Percentiles rank a stretch among this genome's conserved stretches.
Evolutionary conservation across 2,329 filamentous ascomycete species (phyloP).

Genomic region (Penicillium sp.): DNA sequence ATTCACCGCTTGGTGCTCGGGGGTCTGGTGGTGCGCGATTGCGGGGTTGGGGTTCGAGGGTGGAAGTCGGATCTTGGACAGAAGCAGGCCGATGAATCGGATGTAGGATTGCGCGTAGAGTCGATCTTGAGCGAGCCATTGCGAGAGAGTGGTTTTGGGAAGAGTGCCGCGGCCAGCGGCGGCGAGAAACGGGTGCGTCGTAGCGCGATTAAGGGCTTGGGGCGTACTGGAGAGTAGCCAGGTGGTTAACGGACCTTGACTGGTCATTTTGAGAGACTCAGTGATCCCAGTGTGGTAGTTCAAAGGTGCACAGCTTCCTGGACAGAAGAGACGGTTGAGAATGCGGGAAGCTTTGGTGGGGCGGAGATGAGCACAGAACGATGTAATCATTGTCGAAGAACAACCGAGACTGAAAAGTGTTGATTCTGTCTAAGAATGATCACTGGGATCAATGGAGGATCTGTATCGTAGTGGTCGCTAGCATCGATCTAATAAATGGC

Average conservation of each 20-base stretch:
- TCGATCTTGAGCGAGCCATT: slow-evolving; percentile 67
- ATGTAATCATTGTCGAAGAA: background rate
- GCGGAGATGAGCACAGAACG: background rate
- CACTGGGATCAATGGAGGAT: too few species aligned
- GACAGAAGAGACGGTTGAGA: background rate
- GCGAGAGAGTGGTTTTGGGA: slow-evolving; percentile 50
- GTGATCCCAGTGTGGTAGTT: too few species aligned
- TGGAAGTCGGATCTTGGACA: slow-evolving; percentile 55
- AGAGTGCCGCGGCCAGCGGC: slow-evolving; percentile 59
- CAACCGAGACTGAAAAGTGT: too few species aligned
- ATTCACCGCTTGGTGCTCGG: slow-evolving; percentile 54
- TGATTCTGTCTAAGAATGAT: too few species aligned
- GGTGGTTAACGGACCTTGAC: slow-evolving; percentile 46
- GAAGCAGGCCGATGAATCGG: slow-evolving; percentile 58
- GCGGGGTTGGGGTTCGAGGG: slow-evolving; percentile 30
- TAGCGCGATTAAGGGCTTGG: slow-evolving; percentile 50
- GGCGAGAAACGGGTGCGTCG: slow-evolving; percentile 60
- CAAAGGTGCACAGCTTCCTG: too few species aligned
- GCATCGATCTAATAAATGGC: too few species aligned
- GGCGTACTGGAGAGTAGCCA: slow-evolving; percentile 51
- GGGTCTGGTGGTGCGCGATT: slow-evolving; percentile 27
- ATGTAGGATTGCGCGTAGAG: slow-evolving; percentile 67
- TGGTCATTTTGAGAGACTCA: slow-evolving; percentile 20
- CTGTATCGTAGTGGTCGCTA: too few species aligned
- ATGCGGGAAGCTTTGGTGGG: background rate